Percentiles rank a stretch among this genome's conserved stretches.
These are phyloP conservation scores for Verticillium alfalfae DNA, from an alignment of 2,329 filamentous ascomycete species.

Conservation along the genomic window DNA sequence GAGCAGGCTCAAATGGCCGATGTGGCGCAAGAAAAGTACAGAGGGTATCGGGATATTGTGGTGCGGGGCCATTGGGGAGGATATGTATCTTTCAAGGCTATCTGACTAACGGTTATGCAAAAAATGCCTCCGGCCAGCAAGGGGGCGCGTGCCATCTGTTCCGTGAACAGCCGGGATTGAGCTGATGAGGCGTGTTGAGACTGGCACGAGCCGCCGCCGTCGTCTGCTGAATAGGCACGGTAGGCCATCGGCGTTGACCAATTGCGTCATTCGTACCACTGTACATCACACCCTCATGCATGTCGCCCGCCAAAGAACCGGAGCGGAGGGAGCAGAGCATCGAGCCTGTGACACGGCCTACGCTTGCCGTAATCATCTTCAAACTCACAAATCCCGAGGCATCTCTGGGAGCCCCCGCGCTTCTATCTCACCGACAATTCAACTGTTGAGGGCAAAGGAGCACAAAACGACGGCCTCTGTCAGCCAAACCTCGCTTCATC, in stretches of 20 bases:
- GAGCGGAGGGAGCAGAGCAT: background rate
- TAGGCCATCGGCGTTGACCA: background rate
- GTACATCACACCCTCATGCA: background rate
- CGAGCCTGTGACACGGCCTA: background rate
- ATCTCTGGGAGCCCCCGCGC: background rate
- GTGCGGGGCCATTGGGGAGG: background rate
- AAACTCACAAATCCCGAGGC: background rate
- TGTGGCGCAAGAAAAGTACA: background rate
- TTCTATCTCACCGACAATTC: background rate
- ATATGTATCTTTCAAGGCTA: background rate
- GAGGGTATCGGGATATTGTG: background rate
- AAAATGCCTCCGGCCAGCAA: background rate
- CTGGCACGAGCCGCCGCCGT: background rate
- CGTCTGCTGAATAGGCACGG: background rate
- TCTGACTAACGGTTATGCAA: background rate
- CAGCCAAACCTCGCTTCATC: background rate
- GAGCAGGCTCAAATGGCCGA: background rate
- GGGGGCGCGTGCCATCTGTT: background rate
- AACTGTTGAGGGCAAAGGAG: background rate
- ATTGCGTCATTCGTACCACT: background rate
- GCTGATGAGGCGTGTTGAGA: background rate
- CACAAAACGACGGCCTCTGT: background rate
- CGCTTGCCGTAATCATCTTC: background rate
- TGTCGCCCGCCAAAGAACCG: background rate
- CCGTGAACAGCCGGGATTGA: background rate